Conservation (phyloP, 345 rosid genomes). For the Anacardium occidentale region DNA sequence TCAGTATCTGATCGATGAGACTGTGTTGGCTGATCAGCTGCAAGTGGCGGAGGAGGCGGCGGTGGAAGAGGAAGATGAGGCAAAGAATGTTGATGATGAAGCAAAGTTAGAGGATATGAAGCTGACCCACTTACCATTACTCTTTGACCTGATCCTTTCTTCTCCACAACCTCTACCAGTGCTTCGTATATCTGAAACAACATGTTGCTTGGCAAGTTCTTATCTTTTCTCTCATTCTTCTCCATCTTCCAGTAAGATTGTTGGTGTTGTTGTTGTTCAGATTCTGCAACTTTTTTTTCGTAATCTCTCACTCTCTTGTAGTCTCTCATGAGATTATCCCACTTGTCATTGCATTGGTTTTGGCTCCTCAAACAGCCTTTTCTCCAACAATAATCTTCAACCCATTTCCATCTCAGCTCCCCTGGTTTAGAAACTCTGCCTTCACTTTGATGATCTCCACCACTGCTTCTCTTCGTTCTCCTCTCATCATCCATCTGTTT, state of each 20-base stretch:
- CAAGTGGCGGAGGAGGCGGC: conserved; percentile 11
- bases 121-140: conserved; percentile 1
- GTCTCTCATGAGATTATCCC: conserved; percentile 96
- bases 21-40: conserved; percentile 20
- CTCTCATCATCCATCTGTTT: conserved; percentile 87
- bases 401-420: conserved; percentile 96
- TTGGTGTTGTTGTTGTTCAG: too few relatives aligned
- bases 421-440: conserved; percentile 49
- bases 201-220: conserved; percentile 77
- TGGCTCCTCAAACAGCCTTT: conserved; percentile 77
- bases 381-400: conserved; percentile 85
- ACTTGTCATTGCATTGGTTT: conserved; percentile 95
- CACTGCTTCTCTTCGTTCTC: conserved; percentile 56
- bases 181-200: conserved; percentile 63
- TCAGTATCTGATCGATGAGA: conserved; percentile 64
- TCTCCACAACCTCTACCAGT: conserved; percentile 67
- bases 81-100: conserved; percentile 32
- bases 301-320: conserved; percentile 86
- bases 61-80: conserved; percentile 33
- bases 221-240: conserved; percentile 75
- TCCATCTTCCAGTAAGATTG: conserved; percentile 77
- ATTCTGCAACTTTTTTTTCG: conserved; percentile 38
- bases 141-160: conserved; percentile 35
- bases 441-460: conserved; percentile 24
- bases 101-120: conserved; percentile 17